Evolutionary conservation across 2,329 filamentous ascomycete species (phyloP), one percentile per base, ranked within the genome.

Genomic region (Simplicillium aogashimaense): DNA sequence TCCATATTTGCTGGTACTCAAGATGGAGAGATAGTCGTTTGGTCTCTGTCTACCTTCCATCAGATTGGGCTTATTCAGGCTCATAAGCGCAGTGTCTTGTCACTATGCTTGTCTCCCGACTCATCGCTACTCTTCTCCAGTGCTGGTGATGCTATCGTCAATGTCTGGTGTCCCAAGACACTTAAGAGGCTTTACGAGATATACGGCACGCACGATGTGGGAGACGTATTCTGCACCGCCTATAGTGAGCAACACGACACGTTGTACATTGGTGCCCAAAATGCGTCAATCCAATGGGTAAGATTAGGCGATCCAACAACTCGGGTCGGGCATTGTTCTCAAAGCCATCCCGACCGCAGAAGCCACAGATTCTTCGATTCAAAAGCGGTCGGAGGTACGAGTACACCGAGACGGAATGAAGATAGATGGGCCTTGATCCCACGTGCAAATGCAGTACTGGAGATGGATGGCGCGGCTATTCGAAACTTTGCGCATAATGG

Each of bases 311-410:
- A 86, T 46, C 73, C 77, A 17, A 67, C 71, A 25, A 63, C 71
- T 16, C 66, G 72, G 49, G 83, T 74, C 14, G 64, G 69, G 4
- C 78, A 75, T 38, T 77, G 77, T 43, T 79, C 78, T 8, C 70
- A 76, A 9, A 76, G 76, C 33, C 87, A 90, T 49, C 85, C 85
- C 1, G 82, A 83, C 29, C 75, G 81, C 45, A 74, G 87, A 31
- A 83, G 84, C 45, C 87, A 95, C 58, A 76, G 84, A 17, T 97
- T 97, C 66, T 97, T 95, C 56, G 90, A 97, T 60, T 95, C 89
- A 0, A 75, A 80, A 39, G 88, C 89, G 1, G 82, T 90, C 2
- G 87, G 87, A 20, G 92, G 90, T 13, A 73, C 82, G 3, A 79
- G 78, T 35, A 89, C 87, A 2, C 87, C 87, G 0, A 70, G 83